A percentile compares a stretch with the other conserved stretches of the same genome.
Evolutionary conservation across 2,329 filamentous ascomycete species (phyloP).

Genomic region (Coniochaeta ligniaria): DNA sequence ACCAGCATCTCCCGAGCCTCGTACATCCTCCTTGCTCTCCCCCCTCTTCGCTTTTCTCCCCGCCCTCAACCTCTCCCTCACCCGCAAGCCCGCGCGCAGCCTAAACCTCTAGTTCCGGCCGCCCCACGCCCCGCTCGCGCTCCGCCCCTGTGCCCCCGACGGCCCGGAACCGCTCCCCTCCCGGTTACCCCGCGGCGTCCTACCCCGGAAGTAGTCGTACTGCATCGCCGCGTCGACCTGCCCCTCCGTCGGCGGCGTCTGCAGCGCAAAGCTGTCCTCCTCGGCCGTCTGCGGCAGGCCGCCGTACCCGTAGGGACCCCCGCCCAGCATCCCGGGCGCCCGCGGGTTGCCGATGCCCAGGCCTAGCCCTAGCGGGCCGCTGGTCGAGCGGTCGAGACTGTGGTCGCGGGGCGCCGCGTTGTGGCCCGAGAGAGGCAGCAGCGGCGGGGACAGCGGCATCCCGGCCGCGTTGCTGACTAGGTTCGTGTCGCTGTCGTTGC

Average conservation of each 20-base stretch:
- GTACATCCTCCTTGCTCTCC: too few relatives aligned
- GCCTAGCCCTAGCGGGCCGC: slow-evolving; percentile 15
- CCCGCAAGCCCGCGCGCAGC: neutral
- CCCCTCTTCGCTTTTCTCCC: neutral
- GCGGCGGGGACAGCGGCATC: slow-evolving; percentile 35
- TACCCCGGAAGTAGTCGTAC: slow-evolving; percentile 51
- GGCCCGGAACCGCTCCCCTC: neutral
- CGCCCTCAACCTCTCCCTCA: neutral
- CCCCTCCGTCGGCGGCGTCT: too few relatives aligned
- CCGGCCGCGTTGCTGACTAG: slow-evolving; percentile 46
- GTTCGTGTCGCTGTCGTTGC: slow-evolving; percentile 42
- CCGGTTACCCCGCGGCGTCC: slow-evolving; percentile 7
- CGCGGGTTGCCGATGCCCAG: slow-evolving; percentile 23
- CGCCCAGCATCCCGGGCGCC: slow-evolving; percentile 46
- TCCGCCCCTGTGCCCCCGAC: neutral
- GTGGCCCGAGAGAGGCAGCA: neutral
- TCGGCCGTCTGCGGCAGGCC: slow-evolving; percentile 48
- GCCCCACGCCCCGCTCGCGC: neutral
- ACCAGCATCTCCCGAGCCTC: neutral
- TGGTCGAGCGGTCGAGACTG: slow-evolving; percentile 16
- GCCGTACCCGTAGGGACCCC: slow-evolving; percentile 53
- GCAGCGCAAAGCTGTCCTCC: slow-evolving; percentile 12
- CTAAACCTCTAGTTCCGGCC: neutral
- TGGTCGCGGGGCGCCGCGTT: slow-evolving; percentile 12
- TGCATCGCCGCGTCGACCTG: slow-evolving; percentile 27